Percentiles rank a stretch among this genome's conserved stretches.
Evolutionary conservation across 192 early-diverging fungal species (phyloP).

Genomic region (Coemansia reversa): DNA sequence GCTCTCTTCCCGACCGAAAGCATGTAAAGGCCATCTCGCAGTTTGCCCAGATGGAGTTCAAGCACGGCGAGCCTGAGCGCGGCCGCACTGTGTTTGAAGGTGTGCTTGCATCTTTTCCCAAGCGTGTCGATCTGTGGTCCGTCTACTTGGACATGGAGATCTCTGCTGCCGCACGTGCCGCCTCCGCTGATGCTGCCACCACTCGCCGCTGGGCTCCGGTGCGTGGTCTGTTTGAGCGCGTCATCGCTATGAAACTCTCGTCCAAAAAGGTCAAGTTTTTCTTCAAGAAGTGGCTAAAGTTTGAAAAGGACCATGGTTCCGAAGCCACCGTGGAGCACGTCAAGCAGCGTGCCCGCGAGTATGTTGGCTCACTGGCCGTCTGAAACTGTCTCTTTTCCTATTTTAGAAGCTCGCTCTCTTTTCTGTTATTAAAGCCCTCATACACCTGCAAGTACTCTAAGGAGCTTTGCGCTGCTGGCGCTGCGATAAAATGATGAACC

Average conservation of each 20-base stretch:
- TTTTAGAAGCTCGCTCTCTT: slow-evolving; percentile 1
- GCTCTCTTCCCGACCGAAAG: slow-evolving; percentile 89
- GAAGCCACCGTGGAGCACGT: slow-evolving; percentile 81
- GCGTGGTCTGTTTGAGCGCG: slow-evolving; percentile 82
- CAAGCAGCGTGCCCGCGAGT: slow-evolving; percentile 81
- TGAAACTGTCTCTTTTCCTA: neutral
- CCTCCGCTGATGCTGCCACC: slow-evolving; percentile 26
- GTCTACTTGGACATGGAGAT: slow-evolving; percentile 98
- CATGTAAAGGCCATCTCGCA: slow-evolving; percentile 92
- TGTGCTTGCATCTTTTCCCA: slow-evolving; percentile 88
- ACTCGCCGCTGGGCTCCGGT: slow-evolving; percentile 36
- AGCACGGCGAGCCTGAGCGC: slow-evolving; percentile 93
- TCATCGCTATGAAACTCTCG: slow-evolving; percentile 85
- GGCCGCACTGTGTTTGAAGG: slow-evolving; percentile 98
- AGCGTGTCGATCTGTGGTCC: slow-evolving; percentile 93
- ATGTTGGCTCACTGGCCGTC: slow-evolving; percentile 60
- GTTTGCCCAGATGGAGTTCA: slow-evolving; percentile 98
- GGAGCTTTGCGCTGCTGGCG: neutral
- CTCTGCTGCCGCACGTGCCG: slow-evolving; percentile 44
- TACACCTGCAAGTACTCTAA: neutral
- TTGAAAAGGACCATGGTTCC: slow-evolving; percentile 86
- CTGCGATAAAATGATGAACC: neutral
- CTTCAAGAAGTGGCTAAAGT: slow-evolving; percentile 97
- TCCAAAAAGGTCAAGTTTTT: slow-evolving; percentile 99
- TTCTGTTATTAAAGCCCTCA: neutral